Evolutionary conservation across 2,329 filamentous ascomycete genomes (phyloP).

Genomic region (Rhynchosporium graminicola): DNA sequence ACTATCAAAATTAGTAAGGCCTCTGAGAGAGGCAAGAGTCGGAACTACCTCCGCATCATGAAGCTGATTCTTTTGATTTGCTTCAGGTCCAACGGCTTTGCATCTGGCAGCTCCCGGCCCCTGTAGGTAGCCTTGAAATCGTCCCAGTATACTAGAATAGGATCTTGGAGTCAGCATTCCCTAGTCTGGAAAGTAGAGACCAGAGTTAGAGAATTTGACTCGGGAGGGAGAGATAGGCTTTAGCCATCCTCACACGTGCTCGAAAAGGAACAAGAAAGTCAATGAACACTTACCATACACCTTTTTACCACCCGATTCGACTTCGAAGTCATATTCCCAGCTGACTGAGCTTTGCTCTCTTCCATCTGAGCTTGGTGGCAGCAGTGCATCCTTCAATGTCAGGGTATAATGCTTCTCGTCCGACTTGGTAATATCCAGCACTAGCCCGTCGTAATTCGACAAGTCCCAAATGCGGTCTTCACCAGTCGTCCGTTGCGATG

Average conservation of each 20-base stretch:
- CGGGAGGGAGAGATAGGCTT: no score
- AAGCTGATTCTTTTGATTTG: constrained; percentile 68
- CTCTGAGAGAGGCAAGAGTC: no score
- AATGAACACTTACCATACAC: constrained; percentile 44
- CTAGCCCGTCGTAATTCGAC: constrained; percentile 60
- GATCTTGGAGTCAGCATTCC: no score
- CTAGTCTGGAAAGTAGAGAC: no score
- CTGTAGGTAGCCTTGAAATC: constrained; percentile 73
- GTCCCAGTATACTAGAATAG: constrained; percentile 55
- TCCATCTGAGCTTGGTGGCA: constrained; percentile 59
- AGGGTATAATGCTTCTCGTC: constrained; percentile 73
- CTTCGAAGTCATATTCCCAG: constrained; percentile 71
- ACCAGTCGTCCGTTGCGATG: constrained; percentile 68
- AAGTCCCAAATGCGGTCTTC: constrained; percentile 64
- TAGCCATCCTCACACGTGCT: no score
- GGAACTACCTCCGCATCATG: constrained; percentile 75
- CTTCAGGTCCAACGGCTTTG: constrained; percentile 57
- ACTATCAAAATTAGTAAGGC: constrained; percentile 42
- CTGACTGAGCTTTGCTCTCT: constrained; percentile 71
- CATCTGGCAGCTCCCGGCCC: constrained; percentile 64
- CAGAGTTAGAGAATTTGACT: no score
- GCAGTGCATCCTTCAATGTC: constrained; percentile 69
- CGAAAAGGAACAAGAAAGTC: no score
- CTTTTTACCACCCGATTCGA: constrained; percentile 39
- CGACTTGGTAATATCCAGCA: constrained; percentile 51